phyloP scores from a whole-genome alignment of 495 filamentous ascomycete species.

The Penicillium pulvis region DNA sequence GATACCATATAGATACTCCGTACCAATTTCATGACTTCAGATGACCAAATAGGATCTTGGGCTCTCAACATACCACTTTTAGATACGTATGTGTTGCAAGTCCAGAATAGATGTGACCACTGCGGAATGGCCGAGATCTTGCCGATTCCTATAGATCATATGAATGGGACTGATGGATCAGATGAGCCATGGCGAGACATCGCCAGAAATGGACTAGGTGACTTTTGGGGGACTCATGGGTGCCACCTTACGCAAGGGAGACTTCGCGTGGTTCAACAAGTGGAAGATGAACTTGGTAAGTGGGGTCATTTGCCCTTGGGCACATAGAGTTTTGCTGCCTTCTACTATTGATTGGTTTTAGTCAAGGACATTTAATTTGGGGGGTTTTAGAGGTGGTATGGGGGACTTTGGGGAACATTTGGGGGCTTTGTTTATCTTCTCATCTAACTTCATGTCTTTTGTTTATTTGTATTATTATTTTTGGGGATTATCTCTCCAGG shows the following conservation, averaged over 20 bases:
- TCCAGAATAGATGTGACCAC: not conserved
- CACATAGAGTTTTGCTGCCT: not conserved
- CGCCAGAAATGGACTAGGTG: constrained; percentile 2
- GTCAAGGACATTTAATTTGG: not conserved
- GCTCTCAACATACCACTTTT: not conserved
- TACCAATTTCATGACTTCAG: not conserved
- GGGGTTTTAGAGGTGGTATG: not conserved
- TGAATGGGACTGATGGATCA: constrained; percentile 19
- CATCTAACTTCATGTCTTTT: not conserved
- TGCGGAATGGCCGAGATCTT: not conserved
- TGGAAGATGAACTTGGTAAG: not conserved
- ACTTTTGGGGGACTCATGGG: constrained; percentile 7
- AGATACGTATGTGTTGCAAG: too few species aligned
- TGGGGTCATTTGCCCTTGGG: not conserved
- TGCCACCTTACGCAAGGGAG: constrained; percentile 5
- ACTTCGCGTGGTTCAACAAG: constrained; percentile 2
- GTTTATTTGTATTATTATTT: not conserved
- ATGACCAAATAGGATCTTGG: not conserved
- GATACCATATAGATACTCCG: not conserved
- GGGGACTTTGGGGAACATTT: not conserved
- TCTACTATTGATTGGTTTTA: not conserved
- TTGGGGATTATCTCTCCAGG: not conserved
- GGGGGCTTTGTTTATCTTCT: not conserved
- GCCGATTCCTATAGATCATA: not conserved
- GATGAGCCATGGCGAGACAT: constrained; percentile 14